Percentiles rank a stretch among this genome's conserved stretches.
These are phyloP conservation scores for Termitomyces sp. DNA, from an alignment of 768 basidiomycete species.

Conservation along the genomic window DNA sequence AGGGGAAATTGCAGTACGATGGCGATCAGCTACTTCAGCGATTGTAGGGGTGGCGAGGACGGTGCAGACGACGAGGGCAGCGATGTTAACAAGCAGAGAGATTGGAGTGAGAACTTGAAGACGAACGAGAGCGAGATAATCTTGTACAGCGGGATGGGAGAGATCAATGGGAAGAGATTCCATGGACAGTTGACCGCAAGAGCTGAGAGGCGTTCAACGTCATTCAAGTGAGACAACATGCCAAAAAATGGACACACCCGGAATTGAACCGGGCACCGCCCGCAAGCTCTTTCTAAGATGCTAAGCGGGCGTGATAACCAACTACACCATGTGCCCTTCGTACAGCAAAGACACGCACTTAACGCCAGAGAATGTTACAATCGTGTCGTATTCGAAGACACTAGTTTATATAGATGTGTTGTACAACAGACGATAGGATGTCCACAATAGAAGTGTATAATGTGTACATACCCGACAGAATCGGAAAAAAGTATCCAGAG, in stretches of 20 bases:
- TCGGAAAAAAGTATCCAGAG: neutral
- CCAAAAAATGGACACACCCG: conserved; percentile 21
- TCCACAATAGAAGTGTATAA: neutral
- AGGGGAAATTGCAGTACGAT: conserved; percentile 74
- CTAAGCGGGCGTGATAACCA: conserved; percentile 29
- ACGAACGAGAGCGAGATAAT: conserved; percentile 62
- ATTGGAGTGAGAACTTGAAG: conserved; percentile 87
- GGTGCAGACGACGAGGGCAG: conserved; percentile 63
- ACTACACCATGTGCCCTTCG: conserved; percentile 25
- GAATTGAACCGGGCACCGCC: conserved; percentile 25
- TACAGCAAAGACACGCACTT: too few species aligned
- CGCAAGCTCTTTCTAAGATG: conserved; percentile 11
- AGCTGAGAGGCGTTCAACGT: neutral
- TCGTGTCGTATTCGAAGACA: too few species aligned
- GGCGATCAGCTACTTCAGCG: conserved; percentile 30
- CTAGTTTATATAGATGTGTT: neutral
- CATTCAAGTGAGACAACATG: neutral
- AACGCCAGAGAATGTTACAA: too few species aligned
- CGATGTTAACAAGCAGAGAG: conserved; percentile 77
- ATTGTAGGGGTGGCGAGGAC: conserved; percentile 63
- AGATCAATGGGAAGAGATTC: conserved; percentile 53
- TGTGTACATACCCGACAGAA: neutral
- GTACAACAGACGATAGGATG: neutral
- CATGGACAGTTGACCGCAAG: conserved; percentile 29
- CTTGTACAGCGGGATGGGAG: conserved; percentile 53